These are phyloP conservation scores for Penicillium sp. DNA, from an alignment of 2,329 filamentous ascomycete genomes.

Conservation along the genomic window DNA sequence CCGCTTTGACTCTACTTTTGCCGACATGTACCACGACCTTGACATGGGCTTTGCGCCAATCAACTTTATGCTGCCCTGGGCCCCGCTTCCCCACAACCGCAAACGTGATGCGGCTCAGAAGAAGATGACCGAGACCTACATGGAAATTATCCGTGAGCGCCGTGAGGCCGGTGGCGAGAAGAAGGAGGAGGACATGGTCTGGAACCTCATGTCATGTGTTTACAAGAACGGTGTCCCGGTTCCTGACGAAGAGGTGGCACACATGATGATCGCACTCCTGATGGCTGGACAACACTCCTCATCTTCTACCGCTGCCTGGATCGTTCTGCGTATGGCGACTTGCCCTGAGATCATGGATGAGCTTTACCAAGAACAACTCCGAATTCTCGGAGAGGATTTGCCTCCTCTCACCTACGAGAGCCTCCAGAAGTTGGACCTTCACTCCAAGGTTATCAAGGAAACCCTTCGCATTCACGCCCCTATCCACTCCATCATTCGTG, in stretches of 20 bases:
- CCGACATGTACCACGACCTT: constrained; percentile 80
- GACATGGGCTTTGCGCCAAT: constrained; percentile 87
- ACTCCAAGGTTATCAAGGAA: constrained; percentile 85
- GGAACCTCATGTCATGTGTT: constrained; percentile 79
- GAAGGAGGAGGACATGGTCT: constrained; percentile 76
- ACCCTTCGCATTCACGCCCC: constrained; percentile 87
- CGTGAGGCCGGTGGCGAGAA: constrained; percentile 55
- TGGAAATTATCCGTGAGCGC: constrained; percentile 75
- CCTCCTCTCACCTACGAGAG: constrained; percentile 75
- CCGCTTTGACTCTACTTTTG: constrained; percentile 77
- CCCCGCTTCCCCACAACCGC: constrained; percentile 83
- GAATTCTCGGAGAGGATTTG: constrained; percentile 70
- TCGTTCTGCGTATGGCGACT: constrained; percentile 76
- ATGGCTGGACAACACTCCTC: constrained; percentile 93
- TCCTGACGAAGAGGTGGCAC: constrained; percentile 81
- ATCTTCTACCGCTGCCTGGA: constrained; percentile 81
- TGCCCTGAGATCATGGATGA: constrained; percentile 79
- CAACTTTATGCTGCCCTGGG: constrained; percentile 90
- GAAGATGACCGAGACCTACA: constrained; percentile 79
- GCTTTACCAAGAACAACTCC: constrained; percentile 78
- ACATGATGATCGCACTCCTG: constrained; percentile 91
- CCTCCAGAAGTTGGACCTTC: constrained; percentile 75
- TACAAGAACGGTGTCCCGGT: constrained; percentile 81
- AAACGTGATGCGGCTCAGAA: constrained; percentile 76
- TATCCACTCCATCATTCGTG: constrained; percentile 92